A percentile compares a stretch with the other conserved stretches of the same genome.
phyloP scores from a whole-genome alignment of 352 stramenopile genomes.

The Phytopythium chamaehyphon region DNA sequence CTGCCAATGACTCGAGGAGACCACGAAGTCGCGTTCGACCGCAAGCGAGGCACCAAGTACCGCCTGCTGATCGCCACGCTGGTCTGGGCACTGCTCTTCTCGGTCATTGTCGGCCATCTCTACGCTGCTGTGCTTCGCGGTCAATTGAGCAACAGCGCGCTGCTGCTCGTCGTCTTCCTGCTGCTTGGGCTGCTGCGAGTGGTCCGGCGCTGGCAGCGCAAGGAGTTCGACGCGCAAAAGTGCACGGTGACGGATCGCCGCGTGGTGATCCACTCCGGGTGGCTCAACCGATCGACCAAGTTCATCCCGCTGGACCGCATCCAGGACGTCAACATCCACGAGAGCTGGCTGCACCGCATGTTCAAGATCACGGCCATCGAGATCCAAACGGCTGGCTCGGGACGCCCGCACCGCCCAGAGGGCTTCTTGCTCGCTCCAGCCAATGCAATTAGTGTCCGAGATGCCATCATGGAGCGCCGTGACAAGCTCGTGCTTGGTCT shows the following conservation, averaged over 20 bases:
- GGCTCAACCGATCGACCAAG: constrained; percentile 36
- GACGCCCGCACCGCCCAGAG: constrained; percentile 15
- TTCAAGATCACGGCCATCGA: constrained; percentile 29
- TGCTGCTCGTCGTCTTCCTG: not conserved
- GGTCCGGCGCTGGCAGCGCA: constrained; percentile 11
- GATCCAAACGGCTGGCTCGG: constrained; percentile 34
- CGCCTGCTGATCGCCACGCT: constrained; percentile 4
- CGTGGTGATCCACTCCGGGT: constrained; percentile 30
- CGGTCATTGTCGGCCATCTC: constrained; percentile 4
- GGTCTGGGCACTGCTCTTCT: constrained; percentile 5
- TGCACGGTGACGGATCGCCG: constrained; percentile 34
- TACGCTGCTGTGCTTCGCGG: constrained; percentile 1
- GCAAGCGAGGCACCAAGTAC: constrained; percentile 14
- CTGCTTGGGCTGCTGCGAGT: constrained; percentile 1
- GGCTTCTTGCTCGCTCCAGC: constrained; percentile 23
- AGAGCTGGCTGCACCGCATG: constrained; percentile 31
- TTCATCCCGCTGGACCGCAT: constrained; percentile 40
- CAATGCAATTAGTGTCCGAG: constrained; percentile 29
- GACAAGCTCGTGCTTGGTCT: constrained; percentile 29
- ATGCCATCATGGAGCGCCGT: constrained; percentile 38
- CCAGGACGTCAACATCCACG: constrained; percentile 41
- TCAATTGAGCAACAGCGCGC: not conserved
- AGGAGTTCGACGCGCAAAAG: constrained; percentile 29
- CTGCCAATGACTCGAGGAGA: constrained; percentile 2
- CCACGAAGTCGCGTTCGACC: constrained; percentile 19